These are phyloP conservation scores for Phylloporus rhodoxanthus DNA, from an alignment of 768 basidiomycete genomes.

Conservation along the genomic window DNA sequence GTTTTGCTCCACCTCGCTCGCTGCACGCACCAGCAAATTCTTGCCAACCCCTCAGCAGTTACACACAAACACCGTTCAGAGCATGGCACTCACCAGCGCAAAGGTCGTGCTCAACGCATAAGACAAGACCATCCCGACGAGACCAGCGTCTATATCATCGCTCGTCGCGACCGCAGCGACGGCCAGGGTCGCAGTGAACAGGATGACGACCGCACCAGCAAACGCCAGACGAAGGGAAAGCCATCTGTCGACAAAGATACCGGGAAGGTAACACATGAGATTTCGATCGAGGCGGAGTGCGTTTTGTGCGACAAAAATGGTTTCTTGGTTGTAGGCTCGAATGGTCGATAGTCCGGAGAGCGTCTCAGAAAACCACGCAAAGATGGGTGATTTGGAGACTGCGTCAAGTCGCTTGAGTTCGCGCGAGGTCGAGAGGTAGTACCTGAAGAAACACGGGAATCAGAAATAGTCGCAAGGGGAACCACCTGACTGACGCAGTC, in stretches of 20 bases:
- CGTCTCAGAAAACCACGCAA: conserved; percentile 82
- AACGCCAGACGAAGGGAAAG: conserved; percentile 82
- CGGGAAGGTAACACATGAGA: conserved; percentile 71
- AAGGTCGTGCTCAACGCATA: conserved; percentile 82
- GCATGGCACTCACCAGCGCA: conserved; percentile 50
- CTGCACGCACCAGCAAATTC: conserved; percentile 80
- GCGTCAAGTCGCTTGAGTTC: conserved; percentile 87
- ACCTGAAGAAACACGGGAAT: conserved; percentile 38
- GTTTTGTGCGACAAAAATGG: conserved; percentile 61
- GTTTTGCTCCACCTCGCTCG: conserved; percentile 87
- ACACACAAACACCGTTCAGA: not conserved
- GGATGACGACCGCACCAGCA: conserved; percentile 75
- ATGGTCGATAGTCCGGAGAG: conserved; percentile 76
- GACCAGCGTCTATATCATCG: conserved; percentile 70
- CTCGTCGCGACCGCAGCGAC: conserved; percentile 64
- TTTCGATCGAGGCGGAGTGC: conserved; percentile 81
- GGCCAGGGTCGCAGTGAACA: conserved; percentile 62
- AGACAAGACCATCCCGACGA: conserved; percentile 84
- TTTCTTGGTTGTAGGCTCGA: conserved; percentile 70
- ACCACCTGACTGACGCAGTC: conserved; percentile 53
- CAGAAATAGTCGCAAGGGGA: not conserved
- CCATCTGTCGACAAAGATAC: conserved; percentile 77
- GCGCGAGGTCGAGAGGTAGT: conserved; percentile 81
- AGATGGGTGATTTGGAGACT: conserved; percentile 85
- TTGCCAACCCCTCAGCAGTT: conserved; percentile 19